Base-by-base conservation (phyloP, 2,329 filamentous ascomycete species). In the Fusarium fracticaudum region DNA sequence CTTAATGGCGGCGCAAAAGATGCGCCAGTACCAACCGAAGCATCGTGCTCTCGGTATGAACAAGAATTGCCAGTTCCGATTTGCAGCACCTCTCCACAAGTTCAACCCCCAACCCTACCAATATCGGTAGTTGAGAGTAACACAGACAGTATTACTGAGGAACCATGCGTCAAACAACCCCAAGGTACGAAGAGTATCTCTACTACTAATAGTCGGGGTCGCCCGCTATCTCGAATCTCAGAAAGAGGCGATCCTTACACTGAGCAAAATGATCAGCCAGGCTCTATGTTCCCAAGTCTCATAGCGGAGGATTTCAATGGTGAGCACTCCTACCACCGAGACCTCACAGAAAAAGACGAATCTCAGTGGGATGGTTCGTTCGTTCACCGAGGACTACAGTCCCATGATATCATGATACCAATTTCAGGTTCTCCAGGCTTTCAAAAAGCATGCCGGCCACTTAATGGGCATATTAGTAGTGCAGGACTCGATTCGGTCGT, bases 241-340 rank as follows among this genome's bases (percentile, higher is more conserved):
- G 58, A 58, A 44, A 64, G 59, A 45, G 61, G 55, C 5, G 51
- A 67, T 38, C 50, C 57, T 43, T 64, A 66, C 26, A 53, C 59
- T n/a, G 45, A 51, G 41, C 47, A 37, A n/a, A 47, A 50, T 14
- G 17, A 60, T 33, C 20, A 26, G 35, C n/a, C 37, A 44, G 26
- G 33, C 29, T 12, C 35, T 40, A 20, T 22, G 26, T 15, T 47
- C 20, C 24, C 48, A 38, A 54, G n/a, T n/a, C 48, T 38, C 38
- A 24, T 31, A 44, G 40, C 54, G 24, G 31, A 45, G 26, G 33
- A 18, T 24, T 29, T 47, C 24, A 37, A 47, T 35, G 40, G 47
- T n/a, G 62, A 60, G 20, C 35, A 67, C 15, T 33, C 43, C 12
- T 22, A 40, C 13, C 29, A 57, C 26, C 43, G 17, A 45, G n/a